Evolutionary conservation across 1,284 basidiomycete genomes (phyloP), one percentile per base, ranked within the genome.

Genomic region (Sporisorium scitamineum): DNA sequence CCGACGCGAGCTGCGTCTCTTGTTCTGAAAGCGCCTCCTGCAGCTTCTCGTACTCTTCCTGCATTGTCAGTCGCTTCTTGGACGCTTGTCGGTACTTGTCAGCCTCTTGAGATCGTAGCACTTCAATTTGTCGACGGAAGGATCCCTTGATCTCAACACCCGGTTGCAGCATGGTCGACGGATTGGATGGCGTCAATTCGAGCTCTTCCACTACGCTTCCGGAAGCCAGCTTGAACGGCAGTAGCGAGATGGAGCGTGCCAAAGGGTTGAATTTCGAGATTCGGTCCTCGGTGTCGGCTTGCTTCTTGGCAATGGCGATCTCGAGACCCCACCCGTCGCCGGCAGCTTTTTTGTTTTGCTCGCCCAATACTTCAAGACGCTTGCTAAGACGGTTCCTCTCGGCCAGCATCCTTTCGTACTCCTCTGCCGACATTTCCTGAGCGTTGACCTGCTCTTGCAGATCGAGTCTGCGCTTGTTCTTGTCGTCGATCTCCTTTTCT

Each of bases 341-440:
- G 8, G 75, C 68, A 4, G 76, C 74, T 54, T 78, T 74, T 44
- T 76, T 70, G 62, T 74, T 76, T 56, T 78, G 71, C 51, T 74
- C 59, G 27, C 66, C 69, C 8, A 80, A 53, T 37, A 78, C 70
- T 27, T 71, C 67, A 22, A 79, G 64, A 45, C 83, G 77, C 54
- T 78, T 79, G 54, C 62, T 61, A 9, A 85, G 68, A 31, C 72
- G 64, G 44, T 80, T 76, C 41, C 80, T 78, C 53, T 81, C 78
- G 22, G 73, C 68, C 22, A 67, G 48, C 72, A 84, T 80, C 29
- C 76, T 70, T 51, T 81, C 80, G 61, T 78, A 83, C 61, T 84
- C 81, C 34, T 84, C 82, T 7, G 73, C 72, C 27, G 80, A 78
- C 72, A 83, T 79, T 54, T 80, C 75, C 56, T 84, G 83, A 14